Base-by-base conservation (phyloP, 2,329 filamentous ascomycete genomes). In the Aureobasidium melanogenum region DNA sequence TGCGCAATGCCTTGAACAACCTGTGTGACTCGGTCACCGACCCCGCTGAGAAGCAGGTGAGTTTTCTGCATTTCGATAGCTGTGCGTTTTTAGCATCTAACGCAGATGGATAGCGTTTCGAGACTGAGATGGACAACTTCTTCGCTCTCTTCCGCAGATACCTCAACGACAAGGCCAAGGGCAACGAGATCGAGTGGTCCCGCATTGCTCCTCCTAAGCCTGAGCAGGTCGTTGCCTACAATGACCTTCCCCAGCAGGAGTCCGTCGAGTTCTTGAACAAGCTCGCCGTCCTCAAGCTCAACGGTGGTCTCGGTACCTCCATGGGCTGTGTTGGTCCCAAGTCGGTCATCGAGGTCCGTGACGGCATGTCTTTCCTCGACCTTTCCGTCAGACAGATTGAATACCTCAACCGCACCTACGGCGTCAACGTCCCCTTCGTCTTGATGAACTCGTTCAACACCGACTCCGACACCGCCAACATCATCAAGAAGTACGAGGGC, bases 361-460 rank as follows among this genome's bases (percentile, higher is more conserved):
- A 99, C 71, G 94, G 94, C 85, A 99, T 97, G 94, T 99, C 94
- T 70, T 99, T 99, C 87, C 84, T 99, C 68, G 94, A 99, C 79
- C 84, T 99, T 71, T 97, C 94, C 22, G 94, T 99, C 70, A 90
- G 94, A 72, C 94, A 99, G 83, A 96, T 99, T 74, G 94, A 99
- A 82, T 95, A 91, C 83, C 88, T 99, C 69, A 99, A 99, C 88
- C 89, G 92, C 77, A 97, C 91, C 67, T 97, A 97, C 82, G 85
- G 88, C 70, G 91, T 95, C 76, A 97, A 97, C 75, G 94, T 99
- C 36, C 94, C 94, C 52, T 97, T 99, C 78, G 87, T 99, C 68
- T 87, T 99, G 70, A 99, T 99, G 94, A 99, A 99, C 87, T 97
- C 94, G 61, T 99, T 99, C 89, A 99, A 99, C 85, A 99, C 94